Conservation (phyloP, 805 yeast species). For the Wickerhamiella alocasiicola region DNA sequence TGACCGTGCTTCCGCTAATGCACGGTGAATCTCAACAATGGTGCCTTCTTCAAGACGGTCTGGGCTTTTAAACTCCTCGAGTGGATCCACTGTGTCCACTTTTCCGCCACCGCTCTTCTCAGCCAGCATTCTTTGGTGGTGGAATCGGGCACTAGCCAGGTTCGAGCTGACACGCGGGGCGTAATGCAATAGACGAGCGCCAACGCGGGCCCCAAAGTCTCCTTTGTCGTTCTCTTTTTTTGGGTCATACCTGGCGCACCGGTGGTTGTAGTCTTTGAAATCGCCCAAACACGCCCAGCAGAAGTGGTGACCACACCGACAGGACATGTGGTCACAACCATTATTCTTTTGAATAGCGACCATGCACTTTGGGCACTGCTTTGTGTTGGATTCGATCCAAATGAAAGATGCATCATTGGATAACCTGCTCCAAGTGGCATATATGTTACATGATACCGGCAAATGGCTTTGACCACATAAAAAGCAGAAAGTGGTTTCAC, state of each 20-base stretch:
- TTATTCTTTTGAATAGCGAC: slow-evolving; percentile 82
- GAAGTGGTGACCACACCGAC: slow-evolving; percentile 66
- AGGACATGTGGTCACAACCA: slow-evolving; percentile 95
- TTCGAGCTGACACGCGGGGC: slow-evolving; percentile 10
- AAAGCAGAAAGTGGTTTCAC: slow-evolving; percentile 66
- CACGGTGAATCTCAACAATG: slow-evolving; percentile 30
- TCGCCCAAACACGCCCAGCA: slow-evolving; percentile 85
- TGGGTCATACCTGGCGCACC: background rate
- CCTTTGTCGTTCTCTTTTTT: background rate
- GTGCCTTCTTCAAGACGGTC: background rate
- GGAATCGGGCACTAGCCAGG: background rate
- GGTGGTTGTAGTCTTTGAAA: slow-evolving; percentile 37
- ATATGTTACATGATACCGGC: slow-evolving; percentile 68
- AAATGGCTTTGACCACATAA: slow-evolving; percentile 64
- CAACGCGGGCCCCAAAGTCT: background rate
- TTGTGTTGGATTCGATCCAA: slow-evolving; percentile 80
- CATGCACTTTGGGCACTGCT: slow-evolving; percentile 72
- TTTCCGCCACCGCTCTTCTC: background rate
- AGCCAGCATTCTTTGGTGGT: background rate
- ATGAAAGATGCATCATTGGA: slow-evolving; percentile 79
- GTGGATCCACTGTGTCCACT: slow-evolving; percentile 1
- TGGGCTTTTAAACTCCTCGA: slow-evolving; percentile 1
- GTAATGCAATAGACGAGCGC: slow-evolving; percentile 9
- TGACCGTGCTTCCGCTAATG: slow-evolving; percentile 54
- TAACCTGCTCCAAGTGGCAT: slow-evolving; percentile 59